Conservation (phyloP, 306 rosid genomes). For the Mucuna pruriens region DNA sequence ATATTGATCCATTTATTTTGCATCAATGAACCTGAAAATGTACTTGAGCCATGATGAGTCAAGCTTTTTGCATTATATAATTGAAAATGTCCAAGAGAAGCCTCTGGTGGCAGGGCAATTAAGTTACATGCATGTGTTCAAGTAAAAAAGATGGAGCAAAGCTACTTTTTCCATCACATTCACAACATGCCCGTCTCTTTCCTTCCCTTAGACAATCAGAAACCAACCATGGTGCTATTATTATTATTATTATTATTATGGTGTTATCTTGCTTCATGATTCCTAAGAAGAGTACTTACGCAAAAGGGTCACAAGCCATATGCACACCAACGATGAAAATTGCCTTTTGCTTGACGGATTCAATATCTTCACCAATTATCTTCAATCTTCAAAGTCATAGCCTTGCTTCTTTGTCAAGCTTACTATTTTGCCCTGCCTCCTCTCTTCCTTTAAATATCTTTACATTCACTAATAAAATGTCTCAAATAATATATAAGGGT, state of each 20-base stretch:
- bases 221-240: constrained; percentile 23
- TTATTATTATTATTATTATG: constrained; percentile 33
- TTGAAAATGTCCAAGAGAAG: constrained; percentile 3
- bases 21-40: constrained; percentile 8
- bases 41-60: not conserved
- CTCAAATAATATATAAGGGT: no score
- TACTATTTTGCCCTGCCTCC: not conserved
- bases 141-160: constrained; percentile 1
- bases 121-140: not conserved
- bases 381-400: constrained; percentile 27
- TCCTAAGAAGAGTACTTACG: constrained; percentile 31
- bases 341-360: constrained; percentile 52
- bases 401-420: constrained; percentile 41
- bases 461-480: no score
- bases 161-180: constrained; percentile 10
- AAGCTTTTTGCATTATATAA: not conserved
- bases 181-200: not conserved
- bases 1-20: not conserved
- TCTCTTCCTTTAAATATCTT: no score
- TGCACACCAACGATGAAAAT: constrained; percentile 2
- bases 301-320: constrained; percentile 23
- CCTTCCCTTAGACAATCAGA: constrained; percentile 43
- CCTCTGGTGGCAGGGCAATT: not conserved
- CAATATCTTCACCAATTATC: constrained; percentile 35
- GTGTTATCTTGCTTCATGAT: constrained; percentile 38